Percentiles rank a stretch among this genome's conserved stretches.
phyloP scores from a whole-genome alignment of 768 basidiomycete genomes.

The Tulasnella sp. region DNA sequence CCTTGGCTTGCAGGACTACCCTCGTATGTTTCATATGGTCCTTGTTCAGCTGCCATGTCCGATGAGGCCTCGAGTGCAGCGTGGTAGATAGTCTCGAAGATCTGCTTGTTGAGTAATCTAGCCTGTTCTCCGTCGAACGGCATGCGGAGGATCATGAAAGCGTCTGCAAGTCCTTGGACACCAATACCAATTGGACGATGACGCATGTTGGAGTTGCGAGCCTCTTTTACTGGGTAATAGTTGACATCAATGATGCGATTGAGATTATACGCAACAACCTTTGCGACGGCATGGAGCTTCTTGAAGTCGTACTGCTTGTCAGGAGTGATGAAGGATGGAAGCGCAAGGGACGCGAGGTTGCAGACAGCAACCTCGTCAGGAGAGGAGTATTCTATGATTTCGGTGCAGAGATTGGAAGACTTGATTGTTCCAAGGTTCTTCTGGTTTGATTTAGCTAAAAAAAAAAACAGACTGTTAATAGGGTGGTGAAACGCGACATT shows the following conservation, averaged over 20 bases:
- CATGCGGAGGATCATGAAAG: constrained; percentile 94
- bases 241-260: constrained; percentile 91
- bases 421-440: constrained; percentile 98
- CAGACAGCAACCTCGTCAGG: constrained; percentile 97
- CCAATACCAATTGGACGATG: constrained; percentile 96
- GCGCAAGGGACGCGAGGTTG: constrained; percentile 92
- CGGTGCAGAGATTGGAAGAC: constrained; percentile 97
- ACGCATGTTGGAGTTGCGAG: constrained; percentile 86
- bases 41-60: constrained; percentile 68
- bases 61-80: constrained; percentile 81
- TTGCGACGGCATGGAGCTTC: constrained; percentile 85
- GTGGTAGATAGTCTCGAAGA: constrained; percentile 99
- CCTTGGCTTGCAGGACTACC: constrained; percentile 87
- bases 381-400: constrained; percentile 96
- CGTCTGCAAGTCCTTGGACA: constrained; percentile 93
- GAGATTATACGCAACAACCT: constrained; percentile 85
- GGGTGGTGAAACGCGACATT: neutral
- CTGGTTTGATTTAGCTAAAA: constrained; percentile 88
- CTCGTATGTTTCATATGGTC: constrained; percentile 76
- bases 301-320: constrained; percentile 78
- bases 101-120: constrained; percentile 78
- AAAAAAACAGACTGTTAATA: neutral
- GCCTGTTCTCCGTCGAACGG: constrained; percentile 88
- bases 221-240: constrained; percentile 89
- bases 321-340: constrained; percentile 78